A percentile compares a stretch with the other conserved stretches of the same genome.
phyloP scores from a whole-genome alignment of 768 basidiomycete genomes.

The Plicaturopsis crispa region DNA sequence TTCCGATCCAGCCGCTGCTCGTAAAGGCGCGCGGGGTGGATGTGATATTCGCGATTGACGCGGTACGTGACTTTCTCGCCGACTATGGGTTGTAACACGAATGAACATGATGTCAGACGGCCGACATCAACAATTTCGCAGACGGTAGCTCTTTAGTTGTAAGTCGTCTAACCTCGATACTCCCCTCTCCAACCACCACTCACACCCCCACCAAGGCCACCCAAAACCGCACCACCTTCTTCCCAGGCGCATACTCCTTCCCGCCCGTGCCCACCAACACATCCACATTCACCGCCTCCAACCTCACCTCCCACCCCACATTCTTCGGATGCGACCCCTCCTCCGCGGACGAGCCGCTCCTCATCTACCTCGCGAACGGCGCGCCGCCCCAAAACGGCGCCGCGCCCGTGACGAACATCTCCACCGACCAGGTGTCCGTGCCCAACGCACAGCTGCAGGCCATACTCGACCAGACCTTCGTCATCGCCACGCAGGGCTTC shows the following conservation, averaged over 20 bases:
- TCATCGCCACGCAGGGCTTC: constrained; percentile 35
- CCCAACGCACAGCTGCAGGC: constrained; percentile 25
- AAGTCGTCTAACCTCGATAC: constrained; percentile 4
- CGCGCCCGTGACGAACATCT: constrained; percentile 33
- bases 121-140: constrained; percentile 6
- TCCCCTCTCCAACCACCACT: background rate
- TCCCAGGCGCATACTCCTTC: constrained; percentile 21
- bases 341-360: constrained; percentile 29
- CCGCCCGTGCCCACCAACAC: constrained; percentile 19
- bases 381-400: constrained; percentile 31
- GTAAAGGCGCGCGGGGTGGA: constrained; percentile 38
- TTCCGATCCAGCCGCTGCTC: constrained; percentile 44
- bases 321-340: constrained; percentile 37
- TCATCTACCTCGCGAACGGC: constrained; percentile 56
- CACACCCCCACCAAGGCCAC: constrained; percentile 3
- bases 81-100: background rate
- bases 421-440: constrained; percentile 32
- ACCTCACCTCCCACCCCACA: constrained; percentile 28
- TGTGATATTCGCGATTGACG: constrained; percentile 44
- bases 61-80: constrained; percentile 17
- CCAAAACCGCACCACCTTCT: constrained; percentile 11
- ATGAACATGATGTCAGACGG: constrained; percentile 1
- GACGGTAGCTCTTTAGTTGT: constrained; percentile 11
- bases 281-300: constrained; percentile 24
- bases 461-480: constrained; percentile 39